Base-by-base conservation (phyloP, 176 grass and related monocot species). In the Phoenix roebelenii region DNA sequence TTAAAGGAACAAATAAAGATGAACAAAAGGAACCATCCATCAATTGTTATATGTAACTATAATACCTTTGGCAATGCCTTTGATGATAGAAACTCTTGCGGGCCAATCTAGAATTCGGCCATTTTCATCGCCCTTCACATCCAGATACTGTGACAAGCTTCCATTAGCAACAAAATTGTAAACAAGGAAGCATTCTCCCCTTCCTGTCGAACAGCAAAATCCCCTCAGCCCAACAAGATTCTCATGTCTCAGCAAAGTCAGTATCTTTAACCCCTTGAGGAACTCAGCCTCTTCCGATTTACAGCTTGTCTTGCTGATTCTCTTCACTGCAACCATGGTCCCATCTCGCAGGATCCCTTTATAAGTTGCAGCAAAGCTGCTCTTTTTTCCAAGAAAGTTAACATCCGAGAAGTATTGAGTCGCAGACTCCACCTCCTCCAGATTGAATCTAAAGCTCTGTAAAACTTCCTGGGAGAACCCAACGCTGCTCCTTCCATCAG, bases 351-450 rank as follows among this genome's bases (percentile, higher is more conserved):
- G 50, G 15, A 78, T 80, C 51, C 93, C 93, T 64, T 78, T 78
- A 57, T 88, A 97, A 39, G 78, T 88, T 64, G 82, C 67, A 0
- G 63, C 69, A 17, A 83, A 75, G 16, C 57, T 59, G 50, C 68
- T 57, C 61, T 87, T 85, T 39, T 80, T 88, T 10, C 73, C 78
- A 44, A 91, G 76, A 24, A 91, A 67, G 64, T 88, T 97, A 7
- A 79, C 73, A 71, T 91, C 84, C 10, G 84, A 97, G 72, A 97
- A 97, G 78, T 88, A 92, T 64, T 87, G 84, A 29, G 93, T 97
- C 1, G 93, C 93, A 18, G 76, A 97, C 76, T 97, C 87, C 23
- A 97, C 72, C 52, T 97, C 93, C 78, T 97, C 93, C 64, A 87
- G 71, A 65, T 87, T 88, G 65, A 97, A 74, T 56, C 60, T 61